phyloP scores from a whole-genome alignment of 2,329 filamentous ascomycete genomes.

The Calycina herbarum region DNA sequence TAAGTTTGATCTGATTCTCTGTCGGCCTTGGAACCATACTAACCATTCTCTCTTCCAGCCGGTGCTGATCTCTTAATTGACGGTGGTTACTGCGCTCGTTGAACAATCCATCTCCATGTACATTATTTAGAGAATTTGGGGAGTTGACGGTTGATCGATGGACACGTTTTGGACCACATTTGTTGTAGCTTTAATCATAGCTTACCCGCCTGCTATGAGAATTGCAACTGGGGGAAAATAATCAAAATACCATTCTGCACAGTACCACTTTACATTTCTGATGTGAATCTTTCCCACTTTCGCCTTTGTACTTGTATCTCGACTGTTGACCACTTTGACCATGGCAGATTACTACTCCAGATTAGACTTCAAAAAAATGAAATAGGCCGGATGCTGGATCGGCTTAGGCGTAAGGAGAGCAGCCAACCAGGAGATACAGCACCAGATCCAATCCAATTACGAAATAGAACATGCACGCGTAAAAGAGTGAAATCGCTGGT shows the following conservation, averaged over 20 bases:
- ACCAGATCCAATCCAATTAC: too few relatives aligned
- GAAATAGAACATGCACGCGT: background rate
- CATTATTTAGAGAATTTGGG: background rate
- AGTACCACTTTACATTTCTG: background rate
- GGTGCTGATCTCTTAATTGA: constrained; percentile 51
- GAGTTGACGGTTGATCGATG: constrained; percentile 5
- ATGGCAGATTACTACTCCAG: too few relatives aligned
- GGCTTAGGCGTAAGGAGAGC: too few relatives aligned
- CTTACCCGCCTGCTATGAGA: background rate
- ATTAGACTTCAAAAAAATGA: too few relatives aligned
- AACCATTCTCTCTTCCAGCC: constrained; percentile 22
- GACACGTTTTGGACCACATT: background rate
- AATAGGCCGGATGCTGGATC: too few relatives aligned
- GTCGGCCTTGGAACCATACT: background rate
- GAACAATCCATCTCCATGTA: background rate
- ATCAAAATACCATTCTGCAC: background rate
- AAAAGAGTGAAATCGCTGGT: background rate
- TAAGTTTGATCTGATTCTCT: background rate
- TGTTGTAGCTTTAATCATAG: constrained; percentile 3
- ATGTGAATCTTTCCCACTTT: background rate
- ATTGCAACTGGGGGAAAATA: background rate
- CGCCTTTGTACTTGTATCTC: background rate
- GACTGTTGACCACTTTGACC: too few relatives aligned
- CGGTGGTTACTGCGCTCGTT: constrained; percentile 43
- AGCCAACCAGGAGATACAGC: too few relatives aligned